A percentile compares a stretch with the other conserved stretches of the same genome.
Evolutionary conservation across 164 flowering plant species (phyloP).

Genomic region (Kalanchoe fedtschenkoi): DNA sequence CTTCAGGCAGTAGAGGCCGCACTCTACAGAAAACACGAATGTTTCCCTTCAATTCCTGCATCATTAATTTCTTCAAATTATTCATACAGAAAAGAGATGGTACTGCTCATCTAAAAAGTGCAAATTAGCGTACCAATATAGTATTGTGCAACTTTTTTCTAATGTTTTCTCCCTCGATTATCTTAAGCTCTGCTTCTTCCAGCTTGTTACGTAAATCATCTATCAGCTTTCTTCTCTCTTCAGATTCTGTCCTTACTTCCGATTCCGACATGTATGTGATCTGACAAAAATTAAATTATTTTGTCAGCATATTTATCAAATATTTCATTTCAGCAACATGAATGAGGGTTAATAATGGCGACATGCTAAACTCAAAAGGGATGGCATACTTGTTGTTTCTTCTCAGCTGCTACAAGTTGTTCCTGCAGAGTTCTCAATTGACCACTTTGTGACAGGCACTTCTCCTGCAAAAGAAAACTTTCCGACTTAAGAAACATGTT

Average conservation of each 20-base stretch:
- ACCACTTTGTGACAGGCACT: slow-evolving; percentile 44
- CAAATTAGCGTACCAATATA: slow-evolving; percentile 43
- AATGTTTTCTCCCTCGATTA: slow-evolving; percentile 75
- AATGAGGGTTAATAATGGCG: background rate
- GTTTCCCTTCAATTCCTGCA: slow-evolving; percentile 96
- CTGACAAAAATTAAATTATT: slow-evolving; percentile 20
- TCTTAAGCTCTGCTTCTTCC: slow-evolving; percentile 61
- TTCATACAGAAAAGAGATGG: background rate
- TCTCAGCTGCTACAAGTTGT: slow-evolving; percentile 51
- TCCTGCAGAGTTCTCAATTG: slow-evolving; percentile 42
- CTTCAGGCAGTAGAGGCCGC: slow-evolving; percentile 76
- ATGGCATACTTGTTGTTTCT: slow-evolving; percentile 44
- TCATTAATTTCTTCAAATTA: background rate
- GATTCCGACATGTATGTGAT: slow-evolving; percentile 41
- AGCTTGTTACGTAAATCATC: slow-evolving; percentile 45
- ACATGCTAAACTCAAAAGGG: background rate
- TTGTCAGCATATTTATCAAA: background rate
- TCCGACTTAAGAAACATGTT: background rate
- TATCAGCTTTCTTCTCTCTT: slow-evolving; percentile 42
- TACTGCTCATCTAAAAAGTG: background rate
- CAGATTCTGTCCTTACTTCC: slow-evolving; percentile 49
- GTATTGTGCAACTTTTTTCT: slow-evolving; percentile 88
- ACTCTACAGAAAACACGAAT: slow-evolving; percentile 97
- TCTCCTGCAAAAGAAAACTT: slow-evolving; percentile 34
- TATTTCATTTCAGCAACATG: background rate